A percentile compares a stretch with the other conserved stretches of the same genome.
Conservation (phyloP, 2,329 filamentous ascomycete genomes). For the Calonectria pseudoturangicola region DNA sequence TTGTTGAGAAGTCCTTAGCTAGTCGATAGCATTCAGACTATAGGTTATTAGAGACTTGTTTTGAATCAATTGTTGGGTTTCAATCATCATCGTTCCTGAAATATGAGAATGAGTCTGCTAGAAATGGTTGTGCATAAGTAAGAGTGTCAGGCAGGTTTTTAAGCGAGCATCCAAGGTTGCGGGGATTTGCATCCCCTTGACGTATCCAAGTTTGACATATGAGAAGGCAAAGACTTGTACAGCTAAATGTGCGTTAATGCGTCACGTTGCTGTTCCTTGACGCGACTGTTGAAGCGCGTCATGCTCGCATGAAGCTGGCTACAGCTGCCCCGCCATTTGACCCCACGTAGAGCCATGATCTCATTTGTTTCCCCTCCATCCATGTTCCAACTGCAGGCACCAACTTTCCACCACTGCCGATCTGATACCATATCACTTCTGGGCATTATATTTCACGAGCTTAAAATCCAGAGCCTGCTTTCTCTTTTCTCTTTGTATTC, state of each 20-base stretch:
- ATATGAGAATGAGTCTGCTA: not conserved
- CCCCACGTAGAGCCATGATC: slow-evolving; percentile 55
- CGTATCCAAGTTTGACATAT: not conserved
- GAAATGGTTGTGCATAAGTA: too few relatives aligned
- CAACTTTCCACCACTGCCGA: slow-evolving; percentile 37
- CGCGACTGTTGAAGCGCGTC: slow-evolving; percentile 32
- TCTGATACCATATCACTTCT: not conserved
- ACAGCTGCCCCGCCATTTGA: slow-evolving; percentile 52
- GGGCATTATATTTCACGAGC: not conserved
- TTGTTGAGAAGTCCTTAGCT: slow-evolving; percentile 42
- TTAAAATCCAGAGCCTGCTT: not conserved
- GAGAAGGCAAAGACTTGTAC: not conserved
- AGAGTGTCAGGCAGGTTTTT: not conserved
- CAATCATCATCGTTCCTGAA: not conserved
- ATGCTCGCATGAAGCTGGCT: slow-evolving; percentile 22
- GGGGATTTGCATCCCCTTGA: not conserved
- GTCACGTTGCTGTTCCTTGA: slow-evolving; percentile 2
- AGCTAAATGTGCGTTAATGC: not conserved
- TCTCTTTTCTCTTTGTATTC: not conserved
- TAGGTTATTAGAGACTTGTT: slow-evolving; percentile 39
- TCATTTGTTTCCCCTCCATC: slow-evolving; percentile 51
- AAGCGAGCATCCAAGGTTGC: not conserved
- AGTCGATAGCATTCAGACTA: slow-evolving; percentile 34
- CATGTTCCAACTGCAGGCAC: slow-evolving; percentile 48
- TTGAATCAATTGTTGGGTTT: slow-evolving; percentile 25